Evolutionary conservation across 148 eudicot genomes (phyloP).

Genomic region (Persicaria tinctoria): DNA sequence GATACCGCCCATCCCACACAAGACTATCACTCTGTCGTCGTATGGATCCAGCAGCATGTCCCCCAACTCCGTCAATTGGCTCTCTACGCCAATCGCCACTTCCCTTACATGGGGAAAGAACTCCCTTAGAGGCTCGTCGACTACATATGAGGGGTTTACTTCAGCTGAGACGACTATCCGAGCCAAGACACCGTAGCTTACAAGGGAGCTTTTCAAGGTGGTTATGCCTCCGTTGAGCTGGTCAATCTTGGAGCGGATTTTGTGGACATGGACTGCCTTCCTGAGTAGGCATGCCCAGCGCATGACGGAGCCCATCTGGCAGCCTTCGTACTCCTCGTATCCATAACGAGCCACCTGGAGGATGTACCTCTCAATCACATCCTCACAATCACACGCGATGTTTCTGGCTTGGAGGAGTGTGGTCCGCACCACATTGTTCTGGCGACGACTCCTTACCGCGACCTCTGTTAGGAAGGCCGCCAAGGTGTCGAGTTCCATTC

Average conservation of each 20-base stretch:
- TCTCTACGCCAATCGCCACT: neutral
- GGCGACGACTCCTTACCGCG: too few relatives aligned
- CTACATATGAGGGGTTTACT: neutral
- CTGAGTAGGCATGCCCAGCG: neutral
- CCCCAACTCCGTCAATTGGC: neutral
- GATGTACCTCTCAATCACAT: neutral
- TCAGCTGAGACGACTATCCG: neutral
- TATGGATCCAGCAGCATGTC: neutral
- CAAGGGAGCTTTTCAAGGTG: neutral
- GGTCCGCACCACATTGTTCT: too few relatives aligned
- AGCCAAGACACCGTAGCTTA: neutral
- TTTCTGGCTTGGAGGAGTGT: too few relatives aligned
- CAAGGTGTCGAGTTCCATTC: too few relatives aligned
- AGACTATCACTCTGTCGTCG: neutral
- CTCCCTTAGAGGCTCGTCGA: neutral
- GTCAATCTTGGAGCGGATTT: neutral
- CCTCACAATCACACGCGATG: too few relatives aligned
- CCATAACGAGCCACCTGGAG: neutral
- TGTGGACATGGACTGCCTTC: neutral
- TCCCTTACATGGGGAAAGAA: neutral
- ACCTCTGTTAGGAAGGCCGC: too few relatives aligned
- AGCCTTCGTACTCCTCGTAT: neutral
- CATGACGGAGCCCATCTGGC: neutral
- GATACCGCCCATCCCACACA: neutral
- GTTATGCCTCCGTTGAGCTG: neutral